Base-by-base conservation (phyloP, 345 rosid genomes). In the Crucihimalaya himalaica region DNA sequence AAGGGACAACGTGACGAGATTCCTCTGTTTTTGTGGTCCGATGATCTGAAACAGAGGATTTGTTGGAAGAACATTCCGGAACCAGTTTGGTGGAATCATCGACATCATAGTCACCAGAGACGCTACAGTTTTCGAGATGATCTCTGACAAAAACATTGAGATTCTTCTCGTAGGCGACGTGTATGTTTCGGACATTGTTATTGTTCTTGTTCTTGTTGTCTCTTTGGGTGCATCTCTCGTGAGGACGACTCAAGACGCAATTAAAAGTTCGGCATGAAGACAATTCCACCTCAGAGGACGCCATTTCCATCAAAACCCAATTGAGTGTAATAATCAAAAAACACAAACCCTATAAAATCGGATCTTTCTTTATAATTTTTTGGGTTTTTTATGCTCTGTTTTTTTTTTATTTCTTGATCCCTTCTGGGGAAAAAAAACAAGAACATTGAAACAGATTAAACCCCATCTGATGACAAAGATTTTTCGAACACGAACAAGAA, bases 221-320 rank as follows among this genome's bases (percentile, higher is more conserved):
- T 25, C 84, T 83, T 54, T 76, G 75, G 61, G 53, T 65, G 79
- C 79, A 75, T 53, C 78, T 73, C 25, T 89, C 83, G 21, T 72
- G 86, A 39, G 88, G 72, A 68, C 70, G 72, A 76, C 66, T 83
- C 59, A 90, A 75, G 12, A 86, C 85, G 63, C 88, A 81, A 45
- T 86, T 85, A 69, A 90, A 82, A 34, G 86, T 84, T 15, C 87
- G 56, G 28, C 93, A 84, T 1, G 96, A 79, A 29, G 76, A 84
- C 20, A 89, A 71, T 80, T 89, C 91, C 0, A 90, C 86, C 27
- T 87, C 87, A 2, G 88, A 88, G 28, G 87, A 89, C 13, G 89
- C 96, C 98, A 93, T 90, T 39, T 27, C 43, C n/a, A 66, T 74
- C 58, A 59, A 72, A 27, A 55, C 34, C 53, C 25, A 31, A n/a